phyloP scores from a whole-genome alignment of 805 yeast species.

The Cyberlindnera maritima region DNA sequence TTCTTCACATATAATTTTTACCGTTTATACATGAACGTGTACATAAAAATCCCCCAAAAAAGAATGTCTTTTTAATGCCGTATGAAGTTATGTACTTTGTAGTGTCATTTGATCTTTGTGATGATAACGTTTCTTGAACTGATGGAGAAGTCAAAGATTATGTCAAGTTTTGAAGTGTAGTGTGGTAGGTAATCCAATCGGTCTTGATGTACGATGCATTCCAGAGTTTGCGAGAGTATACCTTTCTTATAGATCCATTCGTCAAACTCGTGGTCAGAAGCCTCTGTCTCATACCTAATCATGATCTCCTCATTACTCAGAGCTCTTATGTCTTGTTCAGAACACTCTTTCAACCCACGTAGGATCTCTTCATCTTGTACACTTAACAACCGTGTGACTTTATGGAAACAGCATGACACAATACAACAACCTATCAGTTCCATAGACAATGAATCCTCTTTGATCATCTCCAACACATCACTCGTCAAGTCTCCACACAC shows the following conservation, averaged over 20 bases:
- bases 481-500: conserved; percentile 15
- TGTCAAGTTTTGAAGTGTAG: neutral
- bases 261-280: neutral
- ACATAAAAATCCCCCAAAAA: neutral
- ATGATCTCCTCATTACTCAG: conserved; percentile 8
- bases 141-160: conserved; percentile 8
- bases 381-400: conserved; percentile 7
- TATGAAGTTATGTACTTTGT: neutral
- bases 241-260: conserved; percentile 1
- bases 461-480: neutral
- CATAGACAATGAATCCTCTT: neutral
- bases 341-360: neutral
- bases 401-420: conserved; percentile 18
- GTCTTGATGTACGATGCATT: conserved; percentile 8
- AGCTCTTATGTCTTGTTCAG: conserved; percentile 10
- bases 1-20: no score
- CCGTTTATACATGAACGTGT: neutral
- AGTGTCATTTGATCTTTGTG: neutral
- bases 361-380: neutral
- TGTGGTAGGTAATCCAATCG: neutral
- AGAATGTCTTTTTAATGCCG: neutral
- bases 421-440: conserved; percentile 9
- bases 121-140: conserved; percentile 9
- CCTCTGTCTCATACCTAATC: neutral
- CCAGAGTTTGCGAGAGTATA: neutral